These are phyloP conservation scores for Vinca major DNA, from an alignment of 305 asterid genomes.

Conservation along the genomic window DNA sequence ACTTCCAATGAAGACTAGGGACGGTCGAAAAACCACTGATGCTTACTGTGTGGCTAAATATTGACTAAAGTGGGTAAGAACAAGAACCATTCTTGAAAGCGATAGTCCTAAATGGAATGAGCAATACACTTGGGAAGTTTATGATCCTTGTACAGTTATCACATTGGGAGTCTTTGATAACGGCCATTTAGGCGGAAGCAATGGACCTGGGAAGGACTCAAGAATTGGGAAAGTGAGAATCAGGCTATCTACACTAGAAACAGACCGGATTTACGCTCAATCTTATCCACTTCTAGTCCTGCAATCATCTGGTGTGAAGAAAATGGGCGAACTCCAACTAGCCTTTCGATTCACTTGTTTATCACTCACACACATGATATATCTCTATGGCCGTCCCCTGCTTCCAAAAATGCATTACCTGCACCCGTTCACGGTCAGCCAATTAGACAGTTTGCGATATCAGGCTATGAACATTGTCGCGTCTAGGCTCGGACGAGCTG, in stretches of 20 bases:
- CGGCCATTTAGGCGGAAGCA: conserved; percentile 33
- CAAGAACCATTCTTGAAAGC: conserved; percentile 38
- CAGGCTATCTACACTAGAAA: conserved; percentile 36
- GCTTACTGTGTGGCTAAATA: conserved; percentile 44
- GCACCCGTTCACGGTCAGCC: conserved; percentile 39
- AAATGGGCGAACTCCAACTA: conserved; percentile 42
- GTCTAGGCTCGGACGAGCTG: conserved; percentile 38
- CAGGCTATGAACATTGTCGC: conserved; percentile 47
- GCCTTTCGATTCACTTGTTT: conserved; percentile 38
- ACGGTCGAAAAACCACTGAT: conserved; percentile 36
- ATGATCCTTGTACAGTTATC: conserved; percentile 43
- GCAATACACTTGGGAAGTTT: conserved; percentile 50
- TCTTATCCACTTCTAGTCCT: conserved; percentile 42
- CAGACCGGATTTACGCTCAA: conserved; percentile 31
- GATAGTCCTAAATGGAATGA: conserved; percentile 44
- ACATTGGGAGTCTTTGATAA: conserved; percentile 42
- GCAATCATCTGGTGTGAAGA: conserved; percentile 41
- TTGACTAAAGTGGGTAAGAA: conserved; percentile 45
- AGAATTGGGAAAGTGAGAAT: conserved; percentile 42
- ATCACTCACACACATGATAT: conserved; percentile 31
- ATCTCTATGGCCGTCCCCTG: conserved; percentile 34
- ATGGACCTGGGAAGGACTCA: conserved; percentile 24
- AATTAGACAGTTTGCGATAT: conserved; percentile 34
- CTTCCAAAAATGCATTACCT: conserved; percentile 49
- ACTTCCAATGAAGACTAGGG: conserved; percentile 39